These are phyloP conservation scores for Polyplosphaeria fusca DNA, from an alignment of 495 filamentous ascomycete genomes.

Conservation along the genomic window DNA sequence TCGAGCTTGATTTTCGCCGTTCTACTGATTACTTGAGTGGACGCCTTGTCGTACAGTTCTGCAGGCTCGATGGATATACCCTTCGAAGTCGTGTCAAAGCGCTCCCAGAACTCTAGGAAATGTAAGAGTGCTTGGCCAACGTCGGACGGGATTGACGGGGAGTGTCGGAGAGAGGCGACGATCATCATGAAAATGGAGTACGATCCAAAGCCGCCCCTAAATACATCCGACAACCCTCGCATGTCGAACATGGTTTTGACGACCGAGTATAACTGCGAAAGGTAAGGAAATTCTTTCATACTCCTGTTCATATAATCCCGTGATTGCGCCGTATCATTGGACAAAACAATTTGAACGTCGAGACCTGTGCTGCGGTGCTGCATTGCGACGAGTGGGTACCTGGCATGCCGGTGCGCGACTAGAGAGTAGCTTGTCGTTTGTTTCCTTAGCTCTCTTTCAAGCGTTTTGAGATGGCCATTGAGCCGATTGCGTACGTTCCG, in stretches of 20 bases:
- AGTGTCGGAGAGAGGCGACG: constrained; percentile 50
- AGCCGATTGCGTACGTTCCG: neutral
- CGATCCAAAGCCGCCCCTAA: constrained; percentile 46
- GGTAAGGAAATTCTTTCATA: constrained; percentile 47
- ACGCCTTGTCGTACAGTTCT: constrained; percentile 41
- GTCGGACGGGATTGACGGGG: constrained; percentile 27
- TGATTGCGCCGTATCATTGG: constrained; percentile 38
- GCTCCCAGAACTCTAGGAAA: constrained; percentile 50
- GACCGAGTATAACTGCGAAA: constrained; percentile 50
- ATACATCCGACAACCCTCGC: constrained; percentile 47
- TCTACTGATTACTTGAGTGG: constrained; percentile 11
- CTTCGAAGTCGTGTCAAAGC: constrained; percentile 44
- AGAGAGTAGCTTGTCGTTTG: neutral
- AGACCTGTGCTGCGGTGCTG: constrained; percentile 50
- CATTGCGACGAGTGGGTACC: constrained; percentile 36
- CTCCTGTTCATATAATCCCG: constrained; percentile 48
- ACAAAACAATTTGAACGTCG: constrained; percentile 47
- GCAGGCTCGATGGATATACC: constrained; percentile 55
- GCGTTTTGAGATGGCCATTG: neutral
- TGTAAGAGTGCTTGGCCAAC: constrained; percentile 19
- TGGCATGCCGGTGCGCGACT: neutral
- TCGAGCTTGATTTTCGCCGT: constrained; percentile 7
- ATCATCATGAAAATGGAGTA: constrained; percentile 56
- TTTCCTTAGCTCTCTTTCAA: neutral
- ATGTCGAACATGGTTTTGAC: constrained; percentile 51